Evolutionary conservation across 306 rosid species (phyloP).

Genomic region (Quercus berberidifolia): DNA sequence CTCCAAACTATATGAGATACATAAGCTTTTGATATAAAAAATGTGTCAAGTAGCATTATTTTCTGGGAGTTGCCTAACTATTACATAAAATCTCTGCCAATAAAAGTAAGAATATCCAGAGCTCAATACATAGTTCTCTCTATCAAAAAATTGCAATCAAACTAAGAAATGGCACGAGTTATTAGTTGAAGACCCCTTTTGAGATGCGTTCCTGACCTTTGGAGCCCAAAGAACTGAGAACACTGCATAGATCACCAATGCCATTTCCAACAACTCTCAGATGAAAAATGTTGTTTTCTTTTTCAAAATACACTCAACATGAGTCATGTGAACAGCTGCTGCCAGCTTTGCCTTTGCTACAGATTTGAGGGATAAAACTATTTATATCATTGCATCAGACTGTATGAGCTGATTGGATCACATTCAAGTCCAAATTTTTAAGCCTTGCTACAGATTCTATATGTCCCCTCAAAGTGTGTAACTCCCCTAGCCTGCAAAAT

Average conservation of each 20-base stretch:
- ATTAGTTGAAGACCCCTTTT: constrained; percentile 5
- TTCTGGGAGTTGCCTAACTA: background rate
- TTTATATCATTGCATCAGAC: constrained; percentile 34
- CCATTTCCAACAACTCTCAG: constrained; percentile 7
- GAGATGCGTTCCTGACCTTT: background rate
- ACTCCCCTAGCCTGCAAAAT: constrained; percentile 66
- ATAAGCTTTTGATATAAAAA: background rate
- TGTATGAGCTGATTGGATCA: constrained; percentile 58
- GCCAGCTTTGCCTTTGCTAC: constrained; percentile 12
- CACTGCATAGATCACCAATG: constrained; percentile 6
- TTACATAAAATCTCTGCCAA: constrained; percentile 7
- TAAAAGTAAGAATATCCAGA: constrained; percentile 12
- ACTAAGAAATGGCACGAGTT: constrained; percentile 12
- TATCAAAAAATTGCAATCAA: background rate
- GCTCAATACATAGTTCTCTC: background rate
- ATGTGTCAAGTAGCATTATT: background rate
- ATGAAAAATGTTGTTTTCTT: background rate
- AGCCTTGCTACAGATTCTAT: constrained; percentile 71
- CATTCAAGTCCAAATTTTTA: constrained; percentile 47
- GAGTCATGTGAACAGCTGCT: constrained; percentile 26
- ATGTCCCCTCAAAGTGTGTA: constrained; percentile 73
- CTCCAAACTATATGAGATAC: background rate
- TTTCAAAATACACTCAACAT: constrained; percentile 4
- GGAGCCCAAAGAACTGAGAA: constrained; percentile 14
- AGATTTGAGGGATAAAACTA: background rate